Base-by-base conservation (phyloP, 2,329 filamentous ascomycete species). In the Emericellopsis cladophorae region DNA sequence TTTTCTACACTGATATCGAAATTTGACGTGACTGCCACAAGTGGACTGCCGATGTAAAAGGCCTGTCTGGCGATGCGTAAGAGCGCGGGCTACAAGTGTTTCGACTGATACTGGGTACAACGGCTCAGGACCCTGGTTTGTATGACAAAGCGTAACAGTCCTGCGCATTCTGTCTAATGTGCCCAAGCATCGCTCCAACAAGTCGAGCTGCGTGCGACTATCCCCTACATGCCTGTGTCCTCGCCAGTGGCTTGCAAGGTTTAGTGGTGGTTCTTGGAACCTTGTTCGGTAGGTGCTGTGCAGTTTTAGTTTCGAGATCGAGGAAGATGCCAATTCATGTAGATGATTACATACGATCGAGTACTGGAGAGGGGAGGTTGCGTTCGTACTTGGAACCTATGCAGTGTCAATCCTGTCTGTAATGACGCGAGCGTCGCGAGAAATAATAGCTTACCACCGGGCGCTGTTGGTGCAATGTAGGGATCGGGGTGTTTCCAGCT, bases 401-500 rank as follows among this genome's bases (percentile, higher is more conserved):
- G 45, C 45, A 14, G n/a, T 15, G 32, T 35, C 18, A 35, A 35
- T 35, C n/a, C n/a, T 15, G n/a, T 9, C 9, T 4, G 12, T 12
- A 9, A 29, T 9, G 8, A 9, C n/a, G 5, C 8, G n/a, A 35
- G 9, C n/a, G 32, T 11, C 32, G n/a, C 7, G 9, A 21, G 32
- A 21, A 5, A 5, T 9, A 14, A 9, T 9, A 14, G n/a, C 74
- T 48, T 68, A 92, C 90, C 92, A 73, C 92, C 92, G 10, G 92
- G 92, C 32, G 92, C 90, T 34, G 87, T 94, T 12, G 92, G 92
- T 49, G 82, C 77, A 51, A 76, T 71, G 60, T 95, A 96, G 26
- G 92, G 89, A 60, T 98, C 92, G 4, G 92, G 92, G 57, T 98
- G 92, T 67, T 96, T 96, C 90, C 90, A 98, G 62, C 81, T 84